phyloP scores from a whole-genome alignment of 2,329 filamentous ascomycete genomes.

The Fusarium robinianum region DNA sequence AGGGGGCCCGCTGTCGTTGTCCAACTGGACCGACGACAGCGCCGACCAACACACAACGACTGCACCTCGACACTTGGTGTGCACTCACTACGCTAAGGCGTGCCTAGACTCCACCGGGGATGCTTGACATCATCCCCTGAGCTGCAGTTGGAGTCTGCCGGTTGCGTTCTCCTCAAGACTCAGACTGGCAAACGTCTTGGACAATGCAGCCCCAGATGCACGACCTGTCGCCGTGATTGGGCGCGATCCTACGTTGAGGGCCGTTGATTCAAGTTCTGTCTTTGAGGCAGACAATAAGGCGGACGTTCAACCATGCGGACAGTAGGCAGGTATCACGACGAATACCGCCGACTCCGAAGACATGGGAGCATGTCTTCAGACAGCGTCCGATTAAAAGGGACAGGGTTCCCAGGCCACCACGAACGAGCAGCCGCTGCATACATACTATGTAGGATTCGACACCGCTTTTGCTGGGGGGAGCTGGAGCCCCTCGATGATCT shows the following conservation, averaged over 20 bases:
- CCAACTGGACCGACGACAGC: conserved; percentile 7
- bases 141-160: conserved; percentile 21
- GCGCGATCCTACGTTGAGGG: conserved; percentile 8
- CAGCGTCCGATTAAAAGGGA: conserved; percentile 9
- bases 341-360: too few relatives aligned
- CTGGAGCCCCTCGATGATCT: conserved; percentile 30
- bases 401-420: conserved; percentile 12
- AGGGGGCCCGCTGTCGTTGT: conserved; percentile 1
- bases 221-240: conserved; percentile 21
- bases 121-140: conserved; percentile 26
- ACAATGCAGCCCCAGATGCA: conserved; percentile 20
- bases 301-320: too few relatives aligned
- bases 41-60: conserved; percentile 8
- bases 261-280: conserved; percentile 6
- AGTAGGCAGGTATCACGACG: conserved; percentile 1
- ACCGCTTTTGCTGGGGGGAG: conserved; percentile 28
- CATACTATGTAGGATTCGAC: conserved; percentile 26
- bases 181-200: conserved; percentile 16
- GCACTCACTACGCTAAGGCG: neutral
- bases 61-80: too few relatives aligned
- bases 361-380: too few relatives aligned
- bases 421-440: too few relatives aligned
- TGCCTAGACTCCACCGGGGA: conserved; percentile 2
- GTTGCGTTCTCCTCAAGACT: conserved; percentile 11
- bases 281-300: too few relatives aligned